These are phyloP conservation scores for Pleurozium schreberi DNA, from an alignment of 225 moss, liverwort and hornwort species.

Conservation along the genomic window DNA sequence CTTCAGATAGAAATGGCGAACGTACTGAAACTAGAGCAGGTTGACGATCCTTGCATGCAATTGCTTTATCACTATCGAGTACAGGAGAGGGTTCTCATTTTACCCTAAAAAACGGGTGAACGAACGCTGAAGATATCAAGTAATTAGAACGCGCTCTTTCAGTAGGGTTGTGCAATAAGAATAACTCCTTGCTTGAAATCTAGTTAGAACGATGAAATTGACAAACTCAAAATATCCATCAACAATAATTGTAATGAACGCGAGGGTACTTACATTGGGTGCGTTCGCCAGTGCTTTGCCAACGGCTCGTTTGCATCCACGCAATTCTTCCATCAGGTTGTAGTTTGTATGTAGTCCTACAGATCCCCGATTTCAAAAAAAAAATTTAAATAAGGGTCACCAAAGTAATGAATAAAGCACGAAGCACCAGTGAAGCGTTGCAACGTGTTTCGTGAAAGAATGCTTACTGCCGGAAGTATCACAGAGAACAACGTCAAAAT, in stretches of 20 bases:
- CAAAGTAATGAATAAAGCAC: background rate
- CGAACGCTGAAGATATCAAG: background rate
- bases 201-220: background rate
- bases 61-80: background rate
- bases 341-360: conserved; percentile 86
- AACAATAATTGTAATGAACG: background rate
- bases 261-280: conserved; percentile 56
- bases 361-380: background rate
- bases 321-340: conserved; percentile 96
- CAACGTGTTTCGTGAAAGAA: background rate
- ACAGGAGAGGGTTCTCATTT: background rate
- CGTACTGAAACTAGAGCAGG: background rate
- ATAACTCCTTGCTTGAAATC: background rate
- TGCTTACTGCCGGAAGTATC: conserved; percentile 95
- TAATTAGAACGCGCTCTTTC: background rate
- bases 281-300: conserved; percentile 70
- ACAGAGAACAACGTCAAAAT: conserved; percentile 77
- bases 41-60: background rate
- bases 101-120: background rate
- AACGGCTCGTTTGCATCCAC: conserved; percentile 80
- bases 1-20: background rate
- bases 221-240: background rate
- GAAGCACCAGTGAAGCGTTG: background rate
- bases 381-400: background rate
- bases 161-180: background rate